Evolutionary conservation across 148 eudicot genomes (phyloP).

Genomic region (Chenopodium album): DNA sequence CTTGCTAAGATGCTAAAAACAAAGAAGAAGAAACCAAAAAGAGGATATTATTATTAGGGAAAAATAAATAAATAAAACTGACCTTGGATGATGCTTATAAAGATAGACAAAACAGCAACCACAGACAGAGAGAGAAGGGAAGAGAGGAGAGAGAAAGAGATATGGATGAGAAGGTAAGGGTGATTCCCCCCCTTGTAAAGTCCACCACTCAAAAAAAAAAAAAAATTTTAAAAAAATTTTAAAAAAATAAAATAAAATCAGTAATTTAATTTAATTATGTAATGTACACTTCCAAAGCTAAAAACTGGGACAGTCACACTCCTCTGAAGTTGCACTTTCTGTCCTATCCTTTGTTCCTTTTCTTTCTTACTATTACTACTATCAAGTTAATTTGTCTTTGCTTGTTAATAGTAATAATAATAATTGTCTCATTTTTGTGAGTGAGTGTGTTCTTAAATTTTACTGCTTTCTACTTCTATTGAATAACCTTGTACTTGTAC

Average conservation of each 20-base stretch:
- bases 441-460: background rate
- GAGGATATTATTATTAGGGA: constrained; percentile 16
- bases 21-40: constrained; percentile 29
- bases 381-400: background rate
- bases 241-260: background rate
- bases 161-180: constrained; percentile 24
- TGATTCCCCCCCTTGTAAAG: constrained; percentile 26
- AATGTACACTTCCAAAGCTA: constrained; percentile 1
- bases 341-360: constrained; percentile 23
- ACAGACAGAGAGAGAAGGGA: constrained; percentile 27
- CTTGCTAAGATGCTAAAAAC: constrained; percentile 29
- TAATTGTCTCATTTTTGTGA: constrained; percentile 13
- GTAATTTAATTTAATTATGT: too few species aligned
- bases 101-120: constrained; percentile 38
- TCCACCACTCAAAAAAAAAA: constrained; percentile 26
- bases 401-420: background rate
- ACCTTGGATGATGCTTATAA: constrained; percentile 35
- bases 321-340: constrained; percentile 30
- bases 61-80: constrained; percentile 15
- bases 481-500: background rate
- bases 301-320: constrained; percentile 5
- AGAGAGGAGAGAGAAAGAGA: constrained; percentile 23
- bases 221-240: background rate
- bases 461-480: background rate
- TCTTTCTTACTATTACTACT: background rate